Percentiles rank a stretch among this genome's conserved stretches.
phyloP scores from a whole-genome alignment of 2,329 filamentous ascomycete species.

The Neopestalotiopsis rosae region DNA sequence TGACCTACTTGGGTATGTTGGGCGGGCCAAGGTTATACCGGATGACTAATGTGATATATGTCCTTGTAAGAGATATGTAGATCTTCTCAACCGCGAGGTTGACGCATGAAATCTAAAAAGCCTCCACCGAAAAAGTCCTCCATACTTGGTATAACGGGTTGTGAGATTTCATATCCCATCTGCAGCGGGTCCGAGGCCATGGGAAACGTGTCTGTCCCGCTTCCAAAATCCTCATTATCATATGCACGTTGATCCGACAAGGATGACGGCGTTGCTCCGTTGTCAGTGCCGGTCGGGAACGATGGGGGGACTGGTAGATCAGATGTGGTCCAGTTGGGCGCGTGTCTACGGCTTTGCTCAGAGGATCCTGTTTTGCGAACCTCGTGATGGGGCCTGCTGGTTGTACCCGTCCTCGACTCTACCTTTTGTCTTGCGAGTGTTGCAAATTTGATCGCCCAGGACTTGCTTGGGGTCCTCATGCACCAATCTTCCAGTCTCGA shows the following conservation, averaged over 20 bases:
- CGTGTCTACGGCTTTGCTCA: slow-evolving; percentile 12
- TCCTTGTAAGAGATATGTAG: neutral
- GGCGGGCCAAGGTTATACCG: neutral
- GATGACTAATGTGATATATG: neutral
- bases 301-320: slow-evolving; percentile 13
- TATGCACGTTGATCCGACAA: slow-evolving; percentile 16
- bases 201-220: slow-evolving; percentile 15
- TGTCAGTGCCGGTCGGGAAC: slow-evolving; percentile 11
- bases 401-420: slow-evolving; percentile 28
- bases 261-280: slow-evolving; percentile 16
- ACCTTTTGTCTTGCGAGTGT: slow-evolving; percentile 34
- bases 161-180: slow-evolving; percentile 24
- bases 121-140: slow-evolving; percentile 40
- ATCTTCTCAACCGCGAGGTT: slow-evolving; percentile 14
- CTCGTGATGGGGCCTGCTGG: neutral
- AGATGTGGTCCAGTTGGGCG: slow-evolving; percentile 15
- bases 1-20: neutral
- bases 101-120: slow-evolving; percentile 36
- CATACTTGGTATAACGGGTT: slow-evolving; percentile 37
- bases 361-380: slow-evolving; percentile 14
- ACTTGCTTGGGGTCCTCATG: slow-evolving; percentile 34
- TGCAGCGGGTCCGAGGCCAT: slow-evolving; percentile 17
- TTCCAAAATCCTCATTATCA: slow-evolving; percentile 17
- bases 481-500: slow-evolving; percentile 36
- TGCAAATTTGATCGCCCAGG: slow-evolving; percentile 38